These are phyloP conservation scores for Candida manassasensis DNA, from an alignment of 805 yeast species.

Conservation along the genomic window DNA sequence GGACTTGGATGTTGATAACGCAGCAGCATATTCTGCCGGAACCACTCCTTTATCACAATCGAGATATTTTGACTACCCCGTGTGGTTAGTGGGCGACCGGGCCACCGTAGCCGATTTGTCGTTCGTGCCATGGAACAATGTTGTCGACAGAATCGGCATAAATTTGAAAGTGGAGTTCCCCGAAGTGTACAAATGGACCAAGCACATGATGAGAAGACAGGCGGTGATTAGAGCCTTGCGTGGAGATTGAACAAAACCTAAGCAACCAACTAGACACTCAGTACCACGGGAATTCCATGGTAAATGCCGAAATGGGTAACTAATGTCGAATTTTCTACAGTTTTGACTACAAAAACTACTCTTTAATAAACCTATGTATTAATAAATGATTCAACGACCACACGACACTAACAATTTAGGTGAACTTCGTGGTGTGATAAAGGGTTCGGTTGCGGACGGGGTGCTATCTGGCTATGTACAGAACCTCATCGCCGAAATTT, in stretches of 20 bases:
- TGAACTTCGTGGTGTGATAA: too few relatives aligned
- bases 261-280: too few relatives aligned
- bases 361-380: neutral
- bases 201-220: conserved; percentile 91
- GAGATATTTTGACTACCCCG: conserved; percentile 85
- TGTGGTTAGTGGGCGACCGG: conserved; percentile 88
- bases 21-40: conserved; percentile 82
- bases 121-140: conserved; percentile 96
- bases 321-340: too few relatives aligned
- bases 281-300: too few relatives aligned
- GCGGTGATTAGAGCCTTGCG: conserved; percentile 83
- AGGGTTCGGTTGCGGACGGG: neutral
- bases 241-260: conserved; percentile 53
- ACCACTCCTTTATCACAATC: conserved; percentile 82
- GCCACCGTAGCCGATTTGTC: conserved; percentile 83
- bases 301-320: too few relatives aligned
- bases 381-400: neutral
- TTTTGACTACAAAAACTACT: neutral
- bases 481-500: conserved; percentile 1
- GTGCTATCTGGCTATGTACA: neutral
- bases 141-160: conserved; percentile 87
- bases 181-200: conserved; percentile 94
- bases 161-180: conserved; percentile 85
- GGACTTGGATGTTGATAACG: conserved; percentile 85
- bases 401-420: neutral